A percentile compares a stretch with the other conserved stretches of the same genome.
Evolutionary conservation across 2,329 filamentous ascomycete genomes (phyloP).

Genomic region (Colletotrichum scovillei): DNA sequence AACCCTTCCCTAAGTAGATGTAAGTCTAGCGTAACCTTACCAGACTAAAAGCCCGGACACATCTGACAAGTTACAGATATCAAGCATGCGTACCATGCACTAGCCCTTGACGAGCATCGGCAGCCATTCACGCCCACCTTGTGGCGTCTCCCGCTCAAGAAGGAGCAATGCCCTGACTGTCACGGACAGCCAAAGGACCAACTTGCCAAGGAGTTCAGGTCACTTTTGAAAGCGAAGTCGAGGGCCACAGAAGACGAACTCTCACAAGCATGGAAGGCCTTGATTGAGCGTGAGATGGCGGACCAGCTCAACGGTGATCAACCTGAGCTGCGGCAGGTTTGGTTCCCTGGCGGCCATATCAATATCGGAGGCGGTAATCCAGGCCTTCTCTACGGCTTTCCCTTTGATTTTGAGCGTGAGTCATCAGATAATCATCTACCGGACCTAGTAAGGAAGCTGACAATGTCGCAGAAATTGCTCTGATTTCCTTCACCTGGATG

Average conservation of each 20-base stretch:
- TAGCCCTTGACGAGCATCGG: slow-evolving; percentile 15
- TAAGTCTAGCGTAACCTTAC: not conserved
- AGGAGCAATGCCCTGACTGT: not conserved
- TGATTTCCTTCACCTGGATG: slow-evolving; percentile 36
- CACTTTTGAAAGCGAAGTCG: not conserved
- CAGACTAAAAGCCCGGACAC: rapidly evolving
- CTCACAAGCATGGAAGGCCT: not conserved
- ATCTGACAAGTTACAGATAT: not conserved
- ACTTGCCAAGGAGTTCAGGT: not conserved
- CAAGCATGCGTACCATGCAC: slow-evolving; percentile 15
- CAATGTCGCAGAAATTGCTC: slow-evolving; percentile 20
- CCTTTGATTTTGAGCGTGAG: slow-evolving; percentile 16
- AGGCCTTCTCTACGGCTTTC: not conserved
- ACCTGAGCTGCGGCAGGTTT: slow-evolving; percentile 12
- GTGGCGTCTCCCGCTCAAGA: not conserved
- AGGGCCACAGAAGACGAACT: not conserved
- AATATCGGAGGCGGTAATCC: slow-evolving; percentile 27
- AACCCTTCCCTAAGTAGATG: slow-evolving; percentile 11
- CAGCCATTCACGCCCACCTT: not conserved
- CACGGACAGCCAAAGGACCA: not conserved
- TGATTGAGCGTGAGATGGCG: not conserved
- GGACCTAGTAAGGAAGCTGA: not conserved
- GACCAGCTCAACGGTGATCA: not conserved
- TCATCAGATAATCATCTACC: no score
- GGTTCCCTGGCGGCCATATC: slow-evolving; percentile 27